Evolutionary conservation across 108 stramenopile species (phyloP).

Genomic region (Mayamaea pseudoterrestris): DNA sequence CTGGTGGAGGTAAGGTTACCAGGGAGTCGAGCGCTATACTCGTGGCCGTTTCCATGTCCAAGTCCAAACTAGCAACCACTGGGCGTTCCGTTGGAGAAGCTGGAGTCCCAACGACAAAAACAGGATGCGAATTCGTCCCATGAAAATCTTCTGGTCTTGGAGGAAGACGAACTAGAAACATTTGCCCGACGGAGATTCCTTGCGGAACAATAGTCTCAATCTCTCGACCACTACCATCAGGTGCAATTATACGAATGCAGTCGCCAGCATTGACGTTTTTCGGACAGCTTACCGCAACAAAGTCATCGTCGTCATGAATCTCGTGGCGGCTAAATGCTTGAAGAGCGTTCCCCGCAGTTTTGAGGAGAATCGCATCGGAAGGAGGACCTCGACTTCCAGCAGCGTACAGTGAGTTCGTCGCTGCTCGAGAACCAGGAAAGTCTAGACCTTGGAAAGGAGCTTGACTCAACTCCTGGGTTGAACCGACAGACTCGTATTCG

Average conservation of each 20-base stretch:
- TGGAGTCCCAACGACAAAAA: too few species aligned
- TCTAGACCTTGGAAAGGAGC: too few species aligned
- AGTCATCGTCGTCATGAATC: not conserved
- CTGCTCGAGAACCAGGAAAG: too few species aligned
- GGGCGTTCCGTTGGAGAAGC: too few species aligned
- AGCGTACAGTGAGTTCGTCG: not conserved
- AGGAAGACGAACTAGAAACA: not conserved
- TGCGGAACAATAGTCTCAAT: not conserved
- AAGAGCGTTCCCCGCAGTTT: slow-evolving; percentile 5
- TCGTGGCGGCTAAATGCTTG: not conserved
- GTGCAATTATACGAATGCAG: not conserved
- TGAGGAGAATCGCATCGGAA: not conserved
- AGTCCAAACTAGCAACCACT: too few species aligned
- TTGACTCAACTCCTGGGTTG: too few species aligned
- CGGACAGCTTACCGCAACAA: not conserved
- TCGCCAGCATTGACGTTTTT: slow-evolving; percentile 1
- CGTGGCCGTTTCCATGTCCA: too few species aligned
- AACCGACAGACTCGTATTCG: too few species aligned
- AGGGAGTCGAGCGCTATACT: too few species aligned
- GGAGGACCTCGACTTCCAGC: slow-evolving; percentile 1
- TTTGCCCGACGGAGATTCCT: not conserved
- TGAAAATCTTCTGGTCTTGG: too few species aligned
- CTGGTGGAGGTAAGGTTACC: too few species aligned
- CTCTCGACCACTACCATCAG: not conserved
- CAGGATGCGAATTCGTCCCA: too few species aligned